Base-by-base conservation (phyloP, 164 flowering plant species). In the Aristolochia contorta region DNA sequence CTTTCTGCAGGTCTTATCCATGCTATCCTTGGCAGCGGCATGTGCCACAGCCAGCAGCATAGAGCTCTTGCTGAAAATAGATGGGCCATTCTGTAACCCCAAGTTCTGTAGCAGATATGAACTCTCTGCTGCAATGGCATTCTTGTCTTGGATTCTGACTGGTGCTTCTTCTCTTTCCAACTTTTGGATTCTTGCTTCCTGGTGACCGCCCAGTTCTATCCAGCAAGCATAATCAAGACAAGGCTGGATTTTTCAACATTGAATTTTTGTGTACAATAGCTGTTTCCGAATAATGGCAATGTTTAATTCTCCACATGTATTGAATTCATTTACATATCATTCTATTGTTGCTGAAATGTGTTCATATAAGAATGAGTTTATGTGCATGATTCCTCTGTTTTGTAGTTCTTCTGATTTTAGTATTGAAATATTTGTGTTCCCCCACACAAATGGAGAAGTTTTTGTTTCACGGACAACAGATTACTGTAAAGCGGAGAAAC, bases 71-170 rank as follows among this genome's bases (percentile, higher is more conserved):
- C 70, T 71, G 16, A 47, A 68, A 30, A 54, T 75, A 3, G 78
- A 71, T 46, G 70, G 61, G 1, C 20, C 75, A 2, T 66, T 62
- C 53, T 82, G 85, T 61, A 79, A 74, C 45, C 60, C 76, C 14
- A 81, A 76, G 69, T 52, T 74, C 22, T 84, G 96, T 66, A 67
- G 73, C 53, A 77, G 88, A 70, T 85, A 84, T 70, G 85, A 81
- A 64, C 71, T 88, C 20, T 85, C 96, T 24, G 82, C 85, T 1
- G 75, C 81, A 23, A 79, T 82, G 86, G 92, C 92, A 27, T 85
- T 85, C 76, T 61, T 82, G 62, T 77, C 90, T 30, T 85, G 96
- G 96, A 73, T 85, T 67, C 66, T 88, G 30, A 80, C 82, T 7
- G 24, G 71, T 12, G 77, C 73, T 55, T 84, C 88, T 0, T 73